Conservation (phyloP, 345 rosid species). For the Tarenaya hassleriana region DNA sequence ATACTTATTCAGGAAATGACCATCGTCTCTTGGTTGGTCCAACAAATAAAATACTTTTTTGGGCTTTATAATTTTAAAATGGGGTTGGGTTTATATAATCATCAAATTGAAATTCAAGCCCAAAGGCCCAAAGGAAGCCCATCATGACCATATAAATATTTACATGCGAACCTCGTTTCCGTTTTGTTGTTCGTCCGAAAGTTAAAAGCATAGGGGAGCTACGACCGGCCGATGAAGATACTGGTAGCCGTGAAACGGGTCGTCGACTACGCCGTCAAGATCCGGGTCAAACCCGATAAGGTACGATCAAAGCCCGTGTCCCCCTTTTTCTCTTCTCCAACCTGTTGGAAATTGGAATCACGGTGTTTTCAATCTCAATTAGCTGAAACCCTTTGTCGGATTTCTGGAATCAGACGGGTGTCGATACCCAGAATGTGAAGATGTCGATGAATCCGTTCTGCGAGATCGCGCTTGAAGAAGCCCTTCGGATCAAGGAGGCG, state of each 20-base stretch:
- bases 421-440: slow-evolving; percentile 87
- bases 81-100: too few species aligned
- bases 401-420: slow-evolving; percentile 50
- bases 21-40: too few species aligned
- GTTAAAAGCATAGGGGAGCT: too few species aligned
- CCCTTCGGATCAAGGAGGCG: slow-evolving; percentile 73
- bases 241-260: slow-evolving; percentile 90
- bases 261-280: slow-evolving; percentile 89
- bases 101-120: too few species aligned
- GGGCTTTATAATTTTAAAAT: too few species aligned
- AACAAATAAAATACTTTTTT: too few species aligned
- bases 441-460: slow-evolving; percentile 99
- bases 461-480: slow-evolving; percentile 89
- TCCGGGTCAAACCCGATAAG: slow-evolving; percentile 92
- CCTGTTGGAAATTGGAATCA: too few species aligned
- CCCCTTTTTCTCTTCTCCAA: neutral
- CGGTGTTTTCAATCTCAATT: neutral
- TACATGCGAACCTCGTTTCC: too few species aligned
- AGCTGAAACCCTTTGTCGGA: neutral
- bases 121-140: too few species aligned
- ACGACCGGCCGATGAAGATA: slow-evolving; percentile 55
- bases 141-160: too few species aligned
- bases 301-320: slow-evolving; percentile 27
- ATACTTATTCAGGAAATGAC: too few species aligned
- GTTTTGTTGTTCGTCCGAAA: too few species aligned